Evolutionary conservation across 108 stramenopile species (phyloP).

Genomic region (Fragilariopsis cylindrus): DNA sequence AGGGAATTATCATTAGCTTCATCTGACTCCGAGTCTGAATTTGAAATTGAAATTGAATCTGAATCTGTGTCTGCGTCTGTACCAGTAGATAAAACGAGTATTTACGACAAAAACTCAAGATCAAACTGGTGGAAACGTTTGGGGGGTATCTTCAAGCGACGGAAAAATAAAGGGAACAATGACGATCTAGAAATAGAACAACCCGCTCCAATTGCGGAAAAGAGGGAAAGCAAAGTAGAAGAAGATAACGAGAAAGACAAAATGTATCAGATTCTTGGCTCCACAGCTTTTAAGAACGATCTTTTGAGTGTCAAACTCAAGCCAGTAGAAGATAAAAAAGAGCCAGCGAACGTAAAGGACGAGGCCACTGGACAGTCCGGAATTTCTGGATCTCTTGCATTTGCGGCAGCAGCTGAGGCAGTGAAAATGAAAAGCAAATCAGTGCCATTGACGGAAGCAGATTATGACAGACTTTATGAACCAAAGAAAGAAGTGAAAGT

Average conservation of each 20-base stretch:
- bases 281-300: neutral
- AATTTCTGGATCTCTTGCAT: neutral
- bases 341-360: neutral
- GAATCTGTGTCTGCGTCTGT: no score
- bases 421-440: neutral
- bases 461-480: slow-evolving; percentile 2
- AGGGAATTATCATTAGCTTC: neutral
- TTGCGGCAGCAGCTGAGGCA: neutral
- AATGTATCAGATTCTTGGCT: neutral
- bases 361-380: neutral
- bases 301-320: neutral
- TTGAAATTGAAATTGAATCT: no score
- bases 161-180: no score
- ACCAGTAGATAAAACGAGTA: no score
- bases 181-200: no score
- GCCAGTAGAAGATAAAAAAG: neutral
- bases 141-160: no score
- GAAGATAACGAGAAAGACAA: neutral
- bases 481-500: neutral
- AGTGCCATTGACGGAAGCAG: neutral
- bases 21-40: neutral
- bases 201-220: no score
- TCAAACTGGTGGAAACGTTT: no score
- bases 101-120: no score
- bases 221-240: neutral